Evolutionary conservation across 768 basidiomycete genomes (phyloP).

Genomic region (Leccinum arenicola): DNA sequence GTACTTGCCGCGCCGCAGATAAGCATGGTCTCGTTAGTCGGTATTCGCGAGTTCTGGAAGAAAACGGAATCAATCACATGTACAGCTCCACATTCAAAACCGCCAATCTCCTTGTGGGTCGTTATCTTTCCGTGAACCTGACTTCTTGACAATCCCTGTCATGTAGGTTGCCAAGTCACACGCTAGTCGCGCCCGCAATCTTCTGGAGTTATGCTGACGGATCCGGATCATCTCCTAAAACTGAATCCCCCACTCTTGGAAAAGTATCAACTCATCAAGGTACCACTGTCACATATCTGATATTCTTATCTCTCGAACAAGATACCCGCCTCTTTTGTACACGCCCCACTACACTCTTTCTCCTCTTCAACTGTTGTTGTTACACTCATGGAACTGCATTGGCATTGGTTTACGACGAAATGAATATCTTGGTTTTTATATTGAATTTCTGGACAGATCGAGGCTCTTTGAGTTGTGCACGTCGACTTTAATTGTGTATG

Average conservation of each 20-base stretch:
- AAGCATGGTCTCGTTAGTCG: conserved; percentile 77
- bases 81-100: conserved; percentile 84
- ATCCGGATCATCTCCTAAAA: background rate
- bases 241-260: conserved; percentile 1
- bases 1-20: conserved; percentile 39
- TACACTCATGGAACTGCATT: background rate
- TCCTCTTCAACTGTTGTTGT: background rate
- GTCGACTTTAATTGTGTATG: background rate
- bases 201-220: conserved; percentile 56
- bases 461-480: background rate
- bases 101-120: conserved; percentile 66
- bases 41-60: conserved; percentile 70
- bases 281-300: background rate
- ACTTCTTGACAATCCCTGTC: conserved; percentile 1
- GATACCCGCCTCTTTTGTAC: conserved; percentile 17
- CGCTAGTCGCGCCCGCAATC: conserved; percentile 52
- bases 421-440: conserved; percentile 5
- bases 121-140: conserved; percentile 15
- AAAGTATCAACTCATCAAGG: background rate
- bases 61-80: conserved; percentile 78
- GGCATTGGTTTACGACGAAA: conserved; percentile 5
- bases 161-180: conserved; percentile 56
- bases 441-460: background rate
- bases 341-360: background rate
- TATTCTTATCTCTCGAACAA: conserved; percentile 12